phyloP scores from a whole-genome alignment of 1,284 basidiomycete species.

The Microbotryomycetes sp. region DNA sequence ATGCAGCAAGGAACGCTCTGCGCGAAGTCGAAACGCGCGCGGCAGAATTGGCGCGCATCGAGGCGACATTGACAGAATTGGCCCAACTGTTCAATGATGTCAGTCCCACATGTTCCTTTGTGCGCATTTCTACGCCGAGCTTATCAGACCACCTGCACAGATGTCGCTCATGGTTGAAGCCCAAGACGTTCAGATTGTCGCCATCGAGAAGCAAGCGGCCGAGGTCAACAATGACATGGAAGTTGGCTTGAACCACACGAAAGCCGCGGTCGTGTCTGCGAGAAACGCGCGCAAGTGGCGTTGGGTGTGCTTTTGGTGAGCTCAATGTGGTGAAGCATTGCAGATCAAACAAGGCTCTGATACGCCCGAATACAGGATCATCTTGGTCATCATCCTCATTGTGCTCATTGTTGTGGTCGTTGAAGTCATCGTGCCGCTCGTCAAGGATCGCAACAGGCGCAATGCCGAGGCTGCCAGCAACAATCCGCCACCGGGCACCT shows the following conservation, averaged over 20 bases:
- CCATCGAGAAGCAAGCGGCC: slow-evolving; percentile 56
- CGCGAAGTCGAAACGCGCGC: slow-evolving; percentile 41
- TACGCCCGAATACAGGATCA: neutral
- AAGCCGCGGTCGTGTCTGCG: slow-evolving; percentile 38
- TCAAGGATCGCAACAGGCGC: slow-evolving; percentile 14
- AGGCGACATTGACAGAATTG: slow-evolving; percentile 76
- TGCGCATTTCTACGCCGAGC: neutral
- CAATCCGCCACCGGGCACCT: neutral
- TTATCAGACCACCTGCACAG: slow-evolving; percentile 42
- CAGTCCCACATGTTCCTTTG: neutral
- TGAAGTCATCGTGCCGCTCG: slow-evolving; percentile 16
- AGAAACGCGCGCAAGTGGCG: slow-evolving; percentile 60
- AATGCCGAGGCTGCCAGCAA: neutral
- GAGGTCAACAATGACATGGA: slow-evolving; percentile 59
- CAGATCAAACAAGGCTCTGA: too few species aligned
- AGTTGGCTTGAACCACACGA: slow-evolving; percentile 45
- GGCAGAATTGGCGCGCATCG: slow-evolving; percentile 57
- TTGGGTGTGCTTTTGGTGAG: slow-evolving; percentile 62
- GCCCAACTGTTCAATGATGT: slow-evolving; percentile 77
- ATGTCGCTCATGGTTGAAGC: slow-evolving; percentile 72
- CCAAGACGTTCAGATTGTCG: slow-evolving; percentile 64
- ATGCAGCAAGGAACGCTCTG: slow-evolving; percentile 38
- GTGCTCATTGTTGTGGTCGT: slow-evolving; percentile 23
- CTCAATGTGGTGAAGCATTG: slow-evolving; percentile 52
- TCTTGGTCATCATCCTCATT: neutral